Percentiles rank a stretch among this genome's conserved stretches.
These are phyloP conservation scores for Eucalyptus pauciflora DNA, from an alignment of 345 rosid species.

Conservation along the genomic window DNA sequence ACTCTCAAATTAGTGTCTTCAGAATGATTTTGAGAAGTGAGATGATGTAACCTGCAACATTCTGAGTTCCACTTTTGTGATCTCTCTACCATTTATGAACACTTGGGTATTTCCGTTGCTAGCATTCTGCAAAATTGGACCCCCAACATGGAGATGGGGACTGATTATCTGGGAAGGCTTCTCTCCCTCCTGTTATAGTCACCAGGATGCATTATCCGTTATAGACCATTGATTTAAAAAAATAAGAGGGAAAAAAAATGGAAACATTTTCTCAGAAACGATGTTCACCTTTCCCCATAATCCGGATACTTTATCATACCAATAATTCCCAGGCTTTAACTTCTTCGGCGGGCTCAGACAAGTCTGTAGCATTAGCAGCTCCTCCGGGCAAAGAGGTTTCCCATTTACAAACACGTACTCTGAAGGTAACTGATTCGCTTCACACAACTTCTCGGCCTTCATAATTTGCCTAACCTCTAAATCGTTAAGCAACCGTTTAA, in stretches of 20 bases:
- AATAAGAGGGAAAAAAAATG: background rate
- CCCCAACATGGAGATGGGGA: slow-evolving; percentile 93
- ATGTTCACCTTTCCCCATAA: slow-evolving; percentile 97
- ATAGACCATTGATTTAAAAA: background rate
- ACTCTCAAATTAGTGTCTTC: background rate
- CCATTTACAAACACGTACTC: slow-evolving; percentile 85
- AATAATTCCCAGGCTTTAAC: slow-evolving; percentile 90
- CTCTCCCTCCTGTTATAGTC: slow-evolving; percentile 72
- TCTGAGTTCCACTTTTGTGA: slow-evolving; percentile 84
- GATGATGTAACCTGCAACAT: slow-evolving; percentile 78
- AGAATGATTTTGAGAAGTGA: background rate
- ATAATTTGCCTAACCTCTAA: slow-evolving; percentile 87
- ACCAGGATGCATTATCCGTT: slow-evolving; percentile 11
- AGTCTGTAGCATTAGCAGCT: slow-evolving; percentile 64
- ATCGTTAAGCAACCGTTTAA: slow-evolving; percentile 80
- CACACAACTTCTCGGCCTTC: slow-evolving; percentile 93
- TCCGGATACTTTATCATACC: slow-evolving; percentile 99
- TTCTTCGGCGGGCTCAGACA: slow-evolving; percentile 86
- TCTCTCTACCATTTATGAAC: slow-evolving; percentile 92
- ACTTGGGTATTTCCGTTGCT: slow-evolving; percentile 93
- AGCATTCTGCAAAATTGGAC: slow-evolving; percentile 63
- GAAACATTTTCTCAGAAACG: background rate
- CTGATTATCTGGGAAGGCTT: slow-evolving; percentile 86
- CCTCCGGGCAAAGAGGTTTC: slow-evolving; percentile 68
- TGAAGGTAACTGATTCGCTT: slow-evolving; percentile 84